Percentiles rank a stretch among this genome's conserved stretches.
Conservation (phyloP, 345 rosid genomes). For the Anacardium occidentale region DNA sequence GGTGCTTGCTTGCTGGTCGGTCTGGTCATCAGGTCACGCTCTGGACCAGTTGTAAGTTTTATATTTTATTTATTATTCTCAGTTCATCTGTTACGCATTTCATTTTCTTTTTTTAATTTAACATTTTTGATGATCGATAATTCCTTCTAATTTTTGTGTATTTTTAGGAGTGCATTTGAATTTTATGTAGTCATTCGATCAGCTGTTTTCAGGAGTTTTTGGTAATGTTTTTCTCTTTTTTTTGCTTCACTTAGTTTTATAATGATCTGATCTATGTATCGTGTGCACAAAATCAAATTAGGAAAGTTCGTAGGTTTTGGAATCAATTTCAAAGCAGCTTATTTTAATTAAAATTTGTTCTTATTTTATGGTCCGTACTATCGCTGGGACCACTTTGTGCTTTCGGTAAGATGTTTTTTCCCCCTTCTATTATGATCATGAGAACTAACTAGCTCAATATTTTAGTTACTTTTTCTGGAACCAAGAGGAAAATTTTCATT, state of each 20-base stretch:
- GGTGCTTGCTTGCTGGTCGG: not conserved
- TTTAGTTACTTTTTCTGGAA: not conserved
- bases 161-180: conserved; percentile 20
- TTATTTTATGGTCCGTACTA: not conserved
- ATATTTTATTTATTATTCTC: not conserved
- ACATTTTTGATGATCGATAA: conserved; percentile 16
- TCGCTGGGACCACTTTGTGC: not conserved
- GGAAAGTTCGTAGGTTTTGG: not conserved
- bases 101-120: not conserved
- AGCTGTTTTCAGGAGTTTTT: conserved; percentile 8
- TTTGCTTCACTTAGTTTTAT: not conserved
- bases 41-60: too few species aligned
- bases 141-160: not conserved
- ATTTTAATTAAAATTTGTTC: not conserved
- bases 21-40: not conserved
- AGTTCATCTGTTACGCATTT: conserved; percentile 4
- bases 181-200: conserved; percentile 11
- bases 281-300: not conserved
- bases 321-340: not conserved
- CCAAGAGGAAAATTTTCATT: too few species aligned
- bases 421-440: not conserved
- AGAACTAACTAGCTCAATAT: not conserved
- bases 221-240: not conserved
- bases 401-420: not conserved
- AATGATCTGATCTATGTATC: conserved; percentile 19